A percentile compares a stretch with the other conserved stretches of the same genome.
Conservation (phyloP, 2,329 filamentous ascomycete species). For the Talaromyces amestolkiae region DNA sequence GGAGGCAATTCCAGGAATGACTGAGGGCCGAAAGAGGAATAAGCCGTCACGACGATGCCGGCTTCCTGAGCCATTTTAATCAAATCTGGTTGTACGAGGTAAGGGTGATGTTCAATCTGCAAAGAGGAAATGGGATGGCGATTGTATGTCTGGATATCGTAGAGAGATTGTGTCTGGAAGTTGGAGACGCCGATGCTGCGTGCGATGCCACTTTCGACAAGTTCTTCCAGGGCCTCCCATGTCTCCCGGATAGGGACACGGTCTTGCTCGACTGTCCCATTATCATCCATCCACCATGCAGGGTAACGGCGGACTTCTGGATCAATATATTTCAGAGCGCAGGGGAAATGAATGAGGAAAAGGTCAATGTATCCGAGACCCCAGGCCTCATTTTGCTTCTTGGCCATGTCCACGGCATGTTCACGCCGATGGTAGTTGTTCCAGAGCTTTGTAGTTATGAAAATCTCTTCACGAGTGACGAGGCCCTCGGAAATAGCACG, state of each 20-base stretch:
- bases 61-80: neutral
- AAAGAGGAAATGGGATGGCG: neutral
- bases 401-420: slow-evolving; percentile 20
- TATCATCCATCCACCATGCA: neutral
- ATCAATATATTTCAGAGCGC: neutral
- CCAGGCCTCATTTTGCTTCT: neutral
- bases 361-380: neutral
- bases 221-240: neutral
- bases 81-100: neutral
- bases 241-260: neutral
- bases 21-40: neutral
- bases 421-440: neutral
- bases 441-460: neutral
- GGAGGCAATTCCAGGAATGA: neutral
- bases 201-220: neutral
- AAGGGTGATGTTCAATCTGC: neutral
- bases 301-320: neutral
- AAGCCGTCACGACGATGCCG: neutral
- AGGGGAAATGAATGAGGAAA: neutral
- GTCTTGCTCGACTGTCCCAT: neutral
- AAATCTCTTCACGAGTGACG: neutral
- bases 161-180: neutral
- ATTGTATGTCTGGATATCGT: neutral
- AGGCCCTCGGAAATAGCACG: neutral
- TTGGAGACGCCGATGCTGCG: neutral